A percentile compares a stretch with the other conserved stretches of the same genome.
Conservation (phyloP, 352 stramenopile genomes). For the Elongisporangium anandrum region DNA sequence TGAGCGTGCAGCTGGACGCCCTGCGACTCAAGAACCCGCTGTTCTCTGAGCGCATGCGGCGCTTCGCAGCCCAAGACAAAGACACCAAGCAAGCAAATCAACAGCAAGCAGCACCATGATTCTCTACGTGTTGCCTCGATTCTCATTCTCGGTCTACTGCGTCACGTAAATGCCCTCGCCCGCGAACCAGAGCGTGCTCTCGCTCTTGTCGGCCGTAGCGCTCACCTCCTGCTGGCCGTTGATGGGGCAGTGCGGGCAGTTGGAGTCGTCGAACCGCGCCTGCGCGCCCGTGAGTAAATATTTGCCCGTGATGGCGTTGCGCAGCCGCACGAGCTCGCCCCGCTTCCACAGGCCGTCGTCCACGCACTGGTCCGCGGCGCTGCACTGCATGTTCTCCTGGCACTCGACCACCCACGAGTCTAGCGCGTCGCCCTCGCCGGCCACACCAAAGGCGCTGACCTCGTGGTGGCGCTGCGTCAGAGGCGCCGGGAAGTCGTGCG, state of each 20-base stretch:
- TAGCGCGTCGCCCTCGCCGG: constrained; percentile 60
- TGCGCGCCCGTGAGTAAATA: constrained; percentile 44
- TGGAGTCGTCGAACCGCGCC: constrained; percentile 69
- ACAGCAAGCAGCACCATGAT: not conserved
- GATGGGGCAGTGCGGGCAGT: constrained; percentile 79
- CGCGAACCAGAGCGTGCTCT: constrained; percentile 70
- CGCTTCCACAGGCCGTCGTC: constrained; percentile 76
- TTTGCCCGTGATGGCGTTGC: constrained; percentile 44
- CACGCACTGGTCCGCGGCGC: constrained; percentile 55
- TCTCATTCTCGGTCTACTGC: constrained; percentile 12
- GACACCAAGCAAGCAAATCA: not conserved
- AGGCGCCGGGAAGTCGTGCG: constrained; percentile 66
- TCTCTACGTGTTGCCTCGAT: not conserved
- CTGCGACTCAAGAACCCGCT: constrained; percentile 10
- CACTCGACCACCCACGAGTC: constrained; percentile 82
- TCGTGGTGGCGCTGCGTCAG: constrained; percentile 54
- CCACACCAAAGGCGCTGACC: constrained; percentile 78
- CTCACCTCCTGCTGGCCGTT: constrained; percentile 86
- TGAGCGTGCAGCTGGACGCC: constrained; percentile 9
- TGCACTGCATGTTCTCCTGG: constrained; percentile 69
- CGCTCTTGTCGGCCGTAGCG: constrained; percentile 34
- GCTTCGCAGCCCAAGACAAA: not conserved
- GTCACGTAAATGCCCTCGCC: constrained; percentile 81
- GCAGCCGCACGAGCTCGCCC: constrained; percentile 64
- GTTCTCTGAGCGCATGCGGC: constrained; percentile 9